Conservation (phyloP, 805 yeast genomes). For the Teunomyces atbi region DNA sequence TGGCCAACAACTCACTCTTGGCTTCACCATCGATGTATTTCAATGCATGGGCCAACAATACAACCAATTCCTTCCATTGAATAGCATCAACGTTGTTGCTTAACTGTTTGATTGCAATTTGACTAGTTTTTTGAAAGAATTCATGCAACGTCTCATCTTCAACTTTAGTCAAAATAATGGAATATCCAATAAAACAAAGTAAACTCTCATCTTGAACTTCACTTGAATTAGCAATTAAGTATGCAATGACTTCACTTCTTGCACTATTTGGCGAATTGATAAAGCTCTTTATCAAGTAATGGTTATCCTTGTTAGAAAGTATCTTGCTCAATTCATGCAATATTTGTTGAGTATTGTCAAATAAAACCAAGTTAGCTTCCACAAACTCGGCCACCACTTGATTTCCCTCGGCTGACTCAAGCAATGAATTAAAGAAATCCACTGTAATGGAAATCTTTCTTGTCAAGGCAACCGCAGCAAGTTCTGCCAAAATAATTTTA, state of each 20-base stretch:
- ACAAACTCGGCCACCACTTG: conserved; percentile 9
- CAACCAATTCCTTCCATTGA: conserved; percentile 19
- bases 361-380: conserved; percentile 9
- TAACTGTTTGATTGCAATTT: conserved; percentile 14
- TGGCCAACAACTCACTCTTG: conserved; percentile 11
- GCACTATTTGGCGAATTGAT: conserved; percentile 8
- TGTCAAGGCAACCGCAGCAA: conserved; percentile 3
- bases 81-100: not conserved
- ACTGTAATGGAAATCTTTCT: not conserved
- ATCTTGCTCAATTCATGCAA: conserved; percentile 8
- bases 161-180: conserved; percentile 9
- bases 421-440: not conserved
- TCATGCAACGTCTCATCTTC: conserved; percentile 3
- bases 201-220: conserved; percentile 15
- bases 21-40: conserved; percentile 9
- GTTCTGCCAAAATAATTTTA: conserved; percentile 1
- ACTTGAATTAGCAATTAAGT: conserved; percentile 10
- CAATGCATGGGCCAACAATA: conserved; percentile 14
- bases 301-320: conserved; percentile 5
- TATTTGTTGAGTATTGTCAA: conserved; percentile 5
- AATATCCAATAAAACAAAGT: conserved; percentile 18
- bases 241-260: conserved; percentile 6
- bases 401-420: not conserved
- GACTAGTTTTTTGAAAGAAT: conserved; percentile 10
- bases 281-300: conserved; percentile 15